Base-by-base conservation (phyloP, 1,139 yeast genomes). In the Komagataea norvegica region DNA sequence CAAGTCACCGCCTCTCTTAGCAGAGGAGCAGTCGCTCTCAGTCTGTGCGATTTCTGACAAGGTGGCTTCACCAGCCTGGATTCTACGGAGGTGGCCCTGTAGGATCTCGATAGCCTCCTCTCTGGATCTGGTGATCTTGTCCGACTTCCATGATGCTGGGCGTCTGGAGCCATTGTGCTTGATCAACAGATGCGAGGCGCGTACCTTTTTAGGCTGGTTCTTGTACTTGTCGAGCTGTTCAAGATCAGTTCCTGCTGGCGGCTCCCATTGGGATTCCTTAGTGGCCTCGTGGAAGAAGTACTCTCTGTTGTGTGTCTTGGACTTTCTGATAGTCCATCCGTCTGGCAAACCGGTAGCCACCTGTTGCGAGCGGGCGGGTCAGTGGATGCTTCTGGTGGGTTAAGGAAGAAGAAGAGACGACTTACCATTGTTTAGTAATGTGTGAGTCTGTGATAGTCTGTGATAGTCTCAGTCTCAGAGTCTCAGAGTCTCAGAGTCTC, bases 21-120 rank as follows among this genome's bases (percentile, higher is more conserved):
- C 95, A 8, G 95, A 83, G 17, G 85, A 74, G 60, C 97, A 88
- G 59, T 91, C 98, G 47, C 94, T 82, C 56, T 87, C 94, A 4
- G 88, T 75, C 34, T 68, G 59, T 0, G 97, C 97, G 47, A 89
- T 63, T 32, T 84, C 85, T 30, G 74, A 74, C 36, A 91, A 72
- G 15, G 78, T 70, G 22, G 72, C 65, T 31, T 80, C 85, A n/a
- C 95, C 95, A 26, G 71, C 68, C 48, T 79, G 63, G 42, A 88
- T 81, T 42, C 73, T 68, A 8, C 71, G 67, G 54, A 82, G 77
- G 55, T 75, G 77, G 29, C 69, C 72, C 43, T 73, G 70, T 49
- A 86, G 57, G 38, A 76, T 76, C 33, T 73, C 73, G 46, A 80
- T 73, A 22, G 97, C 94, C 52, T 88, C 96, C 44, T 87, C 95